Evolutionary conservation across 345 rosid genomes (phyloP).

Genomic region (Conringia planisiliqua): DNA sequence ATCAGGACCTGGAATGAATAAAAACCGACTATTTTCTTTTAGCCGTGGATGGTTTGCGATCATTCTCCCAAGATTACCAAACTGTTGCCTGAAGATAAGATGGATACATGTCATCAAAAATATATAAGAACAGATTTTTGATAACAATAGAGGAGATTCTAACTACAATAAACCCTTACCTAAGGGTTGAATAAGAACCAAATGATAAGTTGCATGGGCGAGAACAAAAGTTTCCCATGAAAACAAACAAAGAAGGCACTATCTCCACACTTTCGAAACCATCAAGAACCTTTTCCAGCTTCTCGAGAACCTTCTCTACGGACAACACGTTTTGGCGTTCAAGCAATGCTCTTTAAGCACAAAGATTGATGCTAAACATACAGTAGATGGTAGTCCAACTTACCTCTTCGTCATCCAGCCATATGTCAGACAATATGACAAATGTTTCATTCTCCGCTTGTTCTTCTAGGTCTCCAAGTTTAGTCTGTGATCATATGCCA

Average conservation of each 20-base stretch:
- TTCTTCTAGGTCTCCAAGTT: slow-evolving; percentile 60
- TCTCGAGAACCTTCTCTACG: slow-evolving; percentile 70
- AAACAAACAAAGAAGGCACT: slow-evolving; percentile 90
- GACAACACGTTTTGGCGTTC: slow-evolving; percentile 39
- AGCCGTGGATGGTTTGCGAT: slow-evolving; percentile 71
- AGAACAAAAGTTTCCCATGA: slow-evolving; percentile 92
- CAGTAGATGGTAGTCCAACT: slow-evolving; percentile 16
- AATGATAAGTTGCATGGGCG: slow-evolving; percentile 77
- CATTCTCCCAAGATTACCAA: slow-evolving; percentile 78
- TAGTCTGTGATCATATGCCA: slow-evolving; percentile 45
- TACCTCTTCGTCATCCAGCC: slow-evolving; percentile 91
- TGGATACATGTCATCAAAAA: not conserved
- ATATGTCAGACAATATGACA: slow-evolving; percentile 85
- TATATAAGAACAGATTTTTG: not conserved
- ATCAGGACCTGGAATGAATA: slow-evolving; percentile 89
- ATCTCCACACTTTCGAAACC: slow-evolving; percentile 78
- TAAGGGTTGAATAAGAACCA: slow-evolving; percentile 69
- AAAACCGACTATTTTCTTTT: slow-evolving; percentile 73
- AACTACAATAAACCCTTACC: slow-evolving; percentile 42
- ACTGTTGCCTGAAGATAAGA: slow-evolving; percentile 50
- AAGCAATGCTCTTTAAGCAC: slow-evolving; percentile 25
- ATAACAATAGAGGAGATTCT: not conserved
- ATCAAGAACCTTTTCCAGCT: slow-evolving; percentile 68
- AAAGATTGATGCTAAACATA: not conserved
- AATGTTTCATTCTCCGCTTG: slow-evolving; percentile 75